phyloP scores from a whole-genome alignment of 2,329 filamentous ascomycete genomes.

The Calonectria honghensis region DNA sequence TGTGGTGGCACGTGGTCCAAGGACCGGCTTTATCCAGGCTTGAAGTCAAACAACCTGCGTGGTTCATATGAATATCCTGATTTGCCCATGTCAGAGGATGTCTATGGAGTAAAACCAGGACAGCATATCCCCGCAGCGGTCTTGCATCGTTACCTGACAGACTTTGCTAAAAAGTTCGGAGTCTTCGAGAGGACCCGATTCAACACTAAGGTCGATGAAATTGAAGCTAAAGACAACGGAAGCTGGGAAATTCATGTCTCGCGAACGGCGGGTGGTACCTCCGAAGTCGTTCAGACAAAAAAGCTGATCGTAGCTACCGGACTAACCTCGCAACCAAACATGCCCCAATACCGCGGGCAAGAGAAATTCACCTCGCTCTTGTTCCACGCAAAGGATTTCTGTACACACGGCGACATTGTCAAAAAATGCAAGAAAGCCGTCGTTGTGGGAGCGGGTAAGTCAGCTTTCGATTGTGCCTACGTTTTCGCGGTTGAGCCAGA shows the following conservation, averaged over 20 bases:
- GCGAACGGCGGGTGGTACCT: background rate
- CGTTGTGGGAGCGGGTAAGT: conserved; percentile 74
- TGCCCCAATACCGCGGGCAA: conserved; percentile 61
- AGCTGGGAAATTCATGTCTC: conserved; percentile 40
- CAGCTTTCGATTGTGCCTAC: conserved; percentile 74
- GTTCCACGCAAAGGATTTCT: conserved; percentile 66
- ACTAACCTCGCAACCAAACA: conserved; percentile 64
- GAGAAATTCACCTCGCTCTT: conserved; percentile 61
- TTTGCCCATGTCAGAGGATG: conserved; percentile 72
- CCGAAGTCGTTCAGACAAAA: conserved; percentile 49
- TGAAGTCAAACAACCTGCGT: conserved; percentile 78
- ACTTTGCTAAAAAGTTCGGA: conserved; percentile 65
- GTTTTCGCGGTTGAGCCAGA: conserved; percentile 67
- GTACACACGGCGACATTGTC: conserved; percentile 56
- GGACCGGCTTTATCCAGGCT: conserved; percentile 73
- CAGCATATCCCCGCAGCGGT: conserved; percentile 60
- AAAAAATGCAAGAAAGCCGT: conserved; percentile 59
- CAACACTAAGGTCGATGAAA: conserved; percentile 68
- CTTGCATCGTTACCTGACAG: conserved; percentile 60
- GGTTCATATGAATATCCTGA: conserved; percentile 79
- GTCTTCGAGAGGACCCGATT: conserved; percentile 68
- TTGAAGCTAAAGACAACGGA: conserved; percentile 50
- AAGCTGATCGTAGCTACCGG: conserved; percentile 70
- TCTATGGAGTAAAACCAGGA: conserved; percentile 61
- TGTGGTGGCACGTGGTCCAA: conserved; percentile 77